phyloP scores from a whole-genome alignment of 139 green algal species.

The Chlamydomonas applanata region DNA sequence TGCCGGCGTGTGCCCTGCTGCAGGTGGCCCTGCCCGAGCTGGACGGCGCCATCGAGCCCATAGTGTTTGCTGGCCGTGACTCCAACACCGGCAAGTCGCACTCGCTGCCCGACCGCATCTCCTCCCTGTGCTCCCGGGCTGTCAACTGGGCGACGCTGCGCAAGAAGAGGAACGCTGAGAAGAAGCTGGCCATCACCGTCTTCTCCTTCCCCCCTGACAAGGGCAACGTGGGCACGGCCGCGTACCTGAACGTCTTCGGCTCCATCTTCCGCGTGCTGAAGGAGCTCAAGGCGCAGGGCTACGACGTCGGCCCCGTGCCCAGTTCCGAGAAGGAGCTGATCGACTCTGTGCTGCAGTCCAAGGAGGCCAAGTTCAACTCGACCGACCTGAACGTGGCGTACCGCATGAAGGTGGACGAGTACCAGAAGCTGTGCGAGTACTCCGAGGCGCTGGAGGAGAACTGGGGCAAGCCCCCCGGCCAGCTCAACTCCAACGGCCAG shows the following conservation, averaged over 20 bases:
- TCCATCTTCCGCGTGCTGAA: conserved; percentile 90
- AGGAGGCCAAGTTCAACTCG: conserved; percentile 92
- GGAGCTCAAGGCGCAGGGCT: conserved; percentile 79
- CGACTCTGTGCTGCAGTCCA: conserved; percentile 80
- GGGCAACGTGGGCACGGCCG: conserved; percentile 98
- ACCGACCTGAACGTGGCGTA: conserved; percentile 97
- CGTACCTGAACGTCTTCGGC: conserved; percentile 99
- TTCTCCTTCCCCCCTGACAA: conserved; percentile 99
- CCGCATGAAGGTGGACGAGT: conserved; percentile 89
- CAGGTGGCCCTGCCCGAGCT: conserved; percentile 99
- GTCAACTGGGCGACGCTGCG: conserved; percentile 95
- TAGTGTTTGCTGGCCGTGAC: conserved; percentile 97
- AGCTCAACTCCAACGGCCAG: conserved; percentile 96
- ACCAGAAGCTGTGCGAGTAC: conserved; percentile 91
- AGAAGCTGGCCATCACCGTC: conserved; percentile 96
- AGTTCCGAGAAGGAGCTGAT: conserved; percentile 80
- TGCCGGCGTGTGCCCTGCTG: not conserved
- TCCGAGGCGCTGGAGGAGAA: conserved; percentile 94
- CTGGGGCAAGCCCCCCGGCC: conserved; percentile 94
- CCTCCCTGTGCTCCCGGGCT: conserved; percentile 78
- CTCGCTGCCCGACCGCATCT: conserved; percentile 94
- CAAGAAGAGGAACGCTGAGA: conserved; percentile 90
- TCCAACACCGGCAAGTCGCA: conserved; percentile 96
- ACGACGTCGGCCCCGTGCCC: conserved; percentile 89
- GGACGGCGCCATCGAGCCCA: conserved; percentile 96